Percentiles rank a stretch among this genome's conserved stretches.
phyloP scores from a whole-genome alignment of 1,284 basidiomycete species.

The Anthracocystis walkeri region DNA sequence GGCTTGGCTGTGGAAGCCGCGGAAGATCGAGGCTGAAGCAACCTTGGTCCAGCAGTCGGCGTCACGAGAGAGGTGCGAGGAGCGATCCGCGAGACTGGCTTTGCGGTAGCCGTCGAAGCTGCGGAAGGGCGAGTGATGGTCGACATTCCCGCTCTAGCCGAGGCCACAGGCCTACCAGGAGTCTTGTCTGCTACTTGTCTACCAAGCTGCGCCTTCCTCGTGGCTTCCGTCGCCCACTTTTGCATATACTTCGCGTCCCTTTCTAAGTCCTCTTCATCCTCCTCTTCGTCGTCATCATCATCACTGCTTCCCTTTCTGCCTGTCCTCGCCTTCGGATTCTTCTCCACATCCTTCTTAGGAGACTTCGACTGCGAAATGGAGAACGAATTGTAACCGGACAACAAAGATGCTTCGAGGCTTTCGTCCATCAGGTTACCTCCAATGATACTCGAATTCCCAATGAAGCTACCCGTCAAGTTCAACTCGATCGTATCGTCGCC shows the following conservation, averaged over 20 bases:
- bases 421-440: slow-evolving; percentile 48
- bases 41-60: slow-evolving; percentile 20
- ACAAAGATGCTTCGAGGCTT: slow-evolving; percentile 28
- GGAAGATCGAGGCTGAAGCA: slow-evolving; percentile 30
- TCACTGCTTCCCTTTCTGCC: background rate
- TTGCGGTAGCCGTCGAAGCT: slow-evolving; percentile 6
- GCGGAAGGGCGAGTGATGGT: slow-evolving; percentile 16
- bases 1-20: slow-evolving; percentile 1
- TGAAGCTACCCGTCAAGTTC: slow-evolving; percentile 40
- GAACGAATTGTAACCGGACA: slow-evolving; percentile 39
- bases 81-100: slow-evolving; percentile 14
- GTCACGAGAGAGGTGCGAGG: slow-evolving; percentile 27
- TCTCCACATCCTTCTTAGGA: background rate
- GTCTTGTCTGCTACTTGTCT: slow-evolving; percentile 14
- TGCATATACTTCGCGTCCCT: slow-evolving; percentile 23
- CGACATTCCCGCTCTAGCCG: slow-evolving; percentile 1
- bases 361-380: slow-evolving; percentile 15
- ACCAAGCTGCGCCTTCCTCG: slow-evolving; percentile 23
- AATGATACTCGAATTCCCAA: slow-evolving; percentile 29
- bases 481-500: slow-evolving; percentile 48
- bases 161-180: background rate
- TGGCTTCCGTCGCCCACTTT: slow-evolving; percentile 40
- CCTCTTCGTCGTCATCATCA: slow-evolving; percentile 25
- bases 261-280: slow-evolving; percentile 25
- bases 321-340: background rate